Base-by-base conservation (phyloP, 2,329 filamentous ascomycete species). In the Arthrobotrys pseudoclavata region DNA sequence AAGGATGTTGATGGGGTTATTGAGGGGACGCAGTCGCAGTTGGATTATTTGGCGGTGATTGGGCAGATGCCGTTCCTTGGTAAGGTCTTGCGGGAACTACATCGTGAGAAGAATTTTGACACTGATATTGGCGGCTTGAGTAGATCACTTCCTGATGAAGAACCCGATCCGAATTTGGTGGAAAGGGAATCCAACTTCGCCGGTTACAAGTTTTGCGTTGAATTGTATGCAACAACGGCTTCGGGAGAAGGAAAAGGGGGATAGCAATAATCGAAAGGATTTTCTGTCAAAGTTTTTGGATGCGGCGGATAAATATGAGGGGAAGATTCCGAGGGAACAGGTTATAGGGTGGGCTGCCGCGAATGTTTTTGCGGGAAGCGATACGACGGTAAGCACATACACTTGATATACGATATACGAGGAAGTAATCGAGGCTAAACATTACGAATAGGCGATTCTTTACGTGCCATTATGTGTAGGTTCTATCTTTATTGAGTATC, bases 321-420 rank as follows among this genome's bases (percentile, higher is more conserved):
- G 60, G 4, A 70, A 64, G 10, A 70, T 76, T 15, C 64, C 72
- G 4, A 57, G 45, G 4, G 47, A 60, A 7, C 72, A 76, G 31
- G 64, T 76, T 37, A 57, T 76, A n/a, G 66, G 72, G 22, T 76
- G 66, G 1, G 81, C 80, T 45, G 31, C 66, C 4, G 61, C 70
- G 3, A 84, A 84, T 24, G 87, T 87, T 0, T 89, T 79, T 0
- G 84, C 84, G 3, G 84, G 84, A 0, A 83, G 82, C 1, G 84
- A 85, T 48, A 84, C 84, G 0, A 84, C 84, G 0, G 81, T 82
- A 60, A 79, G 82, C 47, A 40, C 29, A 10, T 10, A 13, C 9
- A 37, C 13, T 20, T 5, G 12, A 18, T 47, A n/a, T 31, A 29
- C 15, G 0, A 6, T 5, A 24, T 3, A 1, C 1, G 3, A 13